phyloP scores from a whole-genome alignment of 1,284 basidiomycete species.

The Boletus subluridellus region DNA sequence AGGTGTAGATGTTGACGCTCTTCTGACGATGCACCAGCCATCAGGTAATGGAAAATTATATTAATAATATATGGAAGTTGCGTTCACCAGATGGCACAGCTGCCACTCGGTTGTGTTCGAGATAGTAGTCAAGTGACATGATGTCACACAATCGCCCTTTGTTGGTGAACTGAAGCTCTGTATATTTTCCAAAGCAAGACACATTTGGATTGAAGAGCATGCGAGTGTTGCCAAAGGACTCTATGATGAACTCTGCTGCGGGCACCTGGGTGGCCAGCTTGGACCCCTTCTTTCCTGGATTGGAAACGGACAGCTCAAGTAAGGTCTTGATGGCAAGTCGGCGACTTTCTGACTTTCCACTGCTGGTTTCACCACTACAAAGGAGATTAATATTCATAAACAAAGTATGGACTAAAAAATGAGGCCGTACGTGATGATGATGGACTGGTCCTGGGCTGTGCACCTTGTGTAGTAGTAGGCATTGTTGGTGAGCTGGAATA shows the following conservation, averaged over 20 bases:
- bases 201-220: too few relatives aligned
- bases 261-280: too few relatives aligned
- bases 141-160: slow-evolving; percentile 31
- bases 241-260: too few relatives aligned
- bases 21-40: slow-evolving; percentile 84
- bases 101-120: slow-evolving; percentile 84
- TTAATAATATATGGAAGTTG: slow-evolving; percentile 77
- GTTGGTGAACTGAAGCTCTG: too few relatives aligned
- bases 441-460: slow-evolving; percentile 89
- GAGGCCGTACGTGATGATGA: slow-evolving; percentile 72
- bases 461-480: slow-evolving; percentile 87
- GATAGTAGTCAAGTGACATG: slow-evolving; percentile 96
- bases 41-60: slow-evolving; percentile 79
- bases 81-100: slow-evolving; percentile 82
- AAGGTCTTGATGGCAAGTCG: slow-evolving; percentile 88
- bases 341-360: slow-evolving; percentile 90
- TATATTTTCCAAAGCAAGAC: too few relatives aligned
- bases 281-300: too few relatives aligned
- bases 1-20: slow-evolving; percentile 86
- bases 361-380: slow-evolving; percentile 83
- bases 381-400: not conserved
- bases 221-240: too few relatives aligned
- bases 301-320: too few relatives aligned
- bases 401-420: not conserved
- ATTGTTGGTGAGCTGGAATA: slow-evolving; percentile 57